phyloP scores from a whole-genome alignment of 2,329 filamentous ascomycete genomes.

The Tolypocladium endophyticum region DNA sequence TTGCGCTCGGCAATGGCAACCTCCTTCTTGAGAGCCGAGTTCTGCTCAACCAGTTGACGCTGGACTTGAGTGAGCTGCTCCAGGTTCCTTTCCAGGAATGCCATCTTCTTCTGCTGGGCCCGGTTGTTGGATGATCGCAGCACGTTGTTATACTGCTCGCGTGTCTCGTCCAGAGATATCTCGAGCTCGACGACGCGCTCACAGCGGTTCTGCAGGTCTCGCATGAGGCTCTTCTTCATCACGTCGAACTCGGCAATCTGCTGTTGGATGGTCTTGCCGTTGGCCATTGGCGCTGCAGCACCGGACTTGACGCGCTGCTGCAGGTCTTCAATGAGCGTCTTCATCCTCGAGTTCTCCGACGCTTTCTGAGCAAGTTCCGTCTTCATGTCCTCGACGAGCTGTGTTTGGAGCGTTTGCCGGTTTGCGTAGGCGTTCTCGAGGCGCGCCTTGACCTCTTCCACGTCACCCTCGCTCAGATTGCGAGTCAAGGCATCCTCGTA shows the following conservation, averaged over 20 bases:
- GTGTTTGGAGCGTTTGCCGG: conserved; percentile 61
- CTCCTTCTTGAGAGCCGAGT: conserved; percentile 95
- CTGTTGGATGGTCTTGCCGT: conserved; percentile 89
- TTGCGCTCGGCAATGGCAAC: conserved; percentile 97
- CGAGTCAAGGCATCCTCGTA: conserved; percentile 75
- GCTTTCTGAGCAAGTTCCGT: conserved; percentile 65
- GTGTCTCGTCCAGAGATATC: conserved; percentile 92
- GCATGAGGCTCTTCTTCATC: conserved; percentile 99
- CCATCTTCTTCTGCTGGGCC: conserved; percentile 99
- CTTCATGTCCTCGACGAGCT: conserved; percentile 68
- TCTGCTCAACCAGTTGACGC: conserved; percentile 95
- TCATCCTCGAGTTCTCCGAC: conserved; percentile 74
- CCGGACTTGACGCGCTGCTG: conserved; percentile 62
- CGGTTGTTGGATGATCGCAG: conserved; percentile 94
- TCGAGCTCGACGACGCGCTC: conserved; percentile 97
- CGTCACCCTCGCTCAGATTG: conserved; percentile 68
- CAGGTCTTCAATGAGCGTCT: conserved; percentile 68
- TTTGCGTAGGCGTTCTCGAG: conserved; percentile 68
- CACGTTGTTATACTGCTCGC: conserved; percentile 99
- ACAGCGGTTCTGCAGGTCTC: conserved; percentile 94
- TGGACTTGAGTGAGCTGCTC: conserved; percentile 97
- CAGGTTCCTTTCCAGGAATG: conserved; percentile 93
- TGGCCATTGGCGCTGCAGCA: conserved; percentile 48
- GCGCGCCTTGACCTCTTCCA: conserved; percentile 72
- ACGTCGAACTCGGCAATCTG: conserved; percentile 98